Conservation (phyloP, 805 yeast species). For the Candida peoriensis region DNA sequence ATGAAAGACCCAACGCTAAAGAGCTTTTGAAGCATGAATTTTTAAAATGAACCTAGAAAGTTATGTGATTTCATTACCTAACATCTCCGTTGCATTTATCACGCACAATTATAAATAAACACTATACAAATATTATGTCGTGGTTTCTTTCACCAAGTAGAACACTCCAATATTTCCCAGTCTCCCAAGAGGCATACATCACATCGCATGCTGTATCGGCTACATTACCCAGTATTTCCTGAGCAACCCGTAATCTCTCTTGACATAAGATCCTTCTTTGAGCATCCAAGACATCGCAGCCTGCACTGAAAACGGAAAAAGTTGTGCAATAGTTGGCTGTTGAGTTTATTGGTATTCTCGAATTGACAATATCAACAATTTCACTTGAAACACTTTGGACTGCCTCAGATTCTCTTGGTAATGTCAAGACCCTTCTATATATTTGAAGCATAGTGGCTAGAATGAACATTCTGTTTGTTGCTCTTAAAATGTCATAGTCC, state of each 20-base stretch:
- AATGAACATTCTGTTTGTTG: constrained; percentile 49
- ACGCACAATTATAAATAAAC: too few species aligned
- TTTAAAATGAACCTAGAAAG: constrained; percentile 7
- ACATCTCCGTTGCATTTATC: neutral
- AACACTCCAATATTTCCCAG: constrained; percentile 49
- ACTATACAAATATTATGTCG: constrained; percentile 41
- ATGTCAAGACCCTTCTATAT: constrained; percentile 49
- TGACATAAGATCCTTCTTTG: constrained; percentile 29
- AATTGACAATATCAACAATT: constrained; percentile 29
- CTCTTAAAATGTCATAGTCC: constrained; percentile 28
- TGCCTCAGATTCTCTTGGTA: constrained; percentile 41
- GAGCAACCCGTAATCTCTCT: constrained; percentile 36
- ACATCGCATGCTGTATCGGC: constrained; percentile 26
- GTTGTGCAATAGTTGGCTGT: constrained; percentile 50
- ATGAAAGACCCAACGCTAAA: constrained; percentile 47
- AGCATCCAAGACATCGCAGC: constrained; percentile 43
- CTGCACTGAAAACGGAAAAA: constrained; percentile 48
- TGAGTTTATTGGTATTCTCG: constrained; percentile 35
- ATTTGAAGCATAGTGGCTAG: constrained; percentile 51
- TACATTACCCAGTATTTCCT: constrained; percentile 28
- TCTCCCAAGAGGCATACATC: constrained; percentile 48
- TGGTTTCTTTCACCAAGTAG: constrained; percentile 38
- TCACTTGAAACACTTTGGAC: constrained; percentile 38
- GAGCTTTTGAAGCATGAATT: constrained; percentile 53
- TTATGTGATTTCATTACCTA: too few species aligned